A percentile compares a stretch with the other conserved stretches of the same genome.
These are phyloP conservation scores for Collybia sordida DNA, from an alignment of 768 basidiomycete species.

Conservation along the genomic window DNA sequence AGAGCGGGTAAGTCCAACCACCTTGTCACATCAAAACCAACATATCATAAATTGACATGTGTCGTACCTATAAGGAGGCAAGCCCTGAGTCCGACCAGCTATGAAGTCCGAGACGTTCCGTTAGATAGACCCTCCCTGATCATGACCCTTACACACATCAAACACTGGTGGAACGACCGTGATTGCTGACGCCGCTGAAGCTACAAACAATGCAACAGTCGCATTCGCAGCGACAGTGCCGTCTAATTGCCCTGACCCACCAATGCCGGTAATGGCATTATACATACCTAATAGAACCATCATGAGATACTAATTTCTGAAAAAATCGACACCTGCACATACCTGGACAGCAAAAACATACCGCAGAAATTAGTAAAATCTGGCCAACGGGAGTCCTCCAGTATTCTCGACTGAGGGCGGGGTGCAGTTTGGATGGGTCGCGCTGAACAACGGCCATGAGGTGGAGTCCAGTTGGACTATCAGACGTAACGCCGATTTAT, in stretches of 20 bases:
- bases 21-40: constrained; percentile 8
- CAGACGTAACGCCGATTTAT: no score
- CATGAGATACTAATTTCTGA: no score
- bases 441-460: no score
- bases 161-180: constrained; percentile 26
- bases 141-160: constrained; percentile 15
- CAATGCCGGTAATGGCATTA: constrained; percentile 26
- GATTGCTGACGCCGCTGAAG: constrained; percentile 27
- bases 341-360: constrained; percentile 30
- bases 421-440: no score
- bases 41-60: neutral
- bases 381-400: constrained; percentile 25
- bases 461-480: no score
- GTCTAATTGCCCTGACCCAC: constrained; percentile 27
- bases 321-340: constrained; percentile 1
- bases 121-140: no score
- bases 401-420: no score
- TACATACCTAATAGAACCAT: constrained; percentile 22
- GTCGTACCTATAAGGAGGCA: constrained; percentile 22
- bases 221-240: constrained; percentile 29
- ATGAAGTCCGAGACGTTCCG: no score
- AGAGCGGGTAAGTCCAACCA: constrained; percentile 26
- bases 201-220: constrained; percentile 23
- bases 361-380: constrained; percentile 24
- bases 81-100: constrained; percentile 24